Conservation (phyloP, 1,139 yeast species). For the Suhomyces bolitotheri region DNA sequence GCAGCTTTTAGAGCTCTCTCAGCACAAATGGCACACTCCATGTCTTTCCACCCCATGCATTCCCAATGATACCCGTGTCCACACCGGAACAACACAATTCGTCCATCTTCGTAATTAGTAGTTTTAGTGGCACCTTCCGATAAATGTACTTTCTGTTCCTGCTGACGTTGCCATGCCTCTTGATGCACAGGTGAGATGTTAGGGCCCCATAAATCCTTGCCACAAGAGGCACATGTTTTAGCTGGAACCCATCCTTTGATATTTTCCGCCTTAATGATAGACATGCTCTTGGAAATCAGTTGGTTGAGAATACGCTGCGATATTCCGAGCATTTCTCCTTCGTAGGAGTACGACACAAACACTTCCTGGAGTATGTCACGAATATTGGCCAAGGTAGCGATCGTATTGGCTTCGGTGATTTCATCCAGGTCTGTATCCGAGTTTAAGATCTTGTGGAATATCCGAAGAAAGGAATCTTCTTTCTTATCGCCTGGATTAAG, state of each 20-base stretch:
- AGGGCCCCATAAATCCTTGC: constrained; percentile 63
- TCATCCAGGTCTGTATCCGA: constrained; percentile 25
- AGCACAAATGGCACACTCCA: constrained; percentile 15
- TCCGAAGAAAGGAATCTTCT: constrained; percentile 45
- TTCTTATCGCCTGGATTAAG: constrained; percentile 25
- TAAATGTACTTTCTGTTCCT: constrained; percentile 15
- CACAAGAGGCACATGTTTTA: constrained; percentile 70
- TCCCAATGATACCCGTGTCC: constrained; percentile 67
- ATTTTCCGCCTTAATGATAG: constrained; percentile 38
- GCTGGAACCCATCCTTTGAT: constrained; percentile 60
- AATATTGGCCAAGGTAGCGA: constrained; percentile 58
- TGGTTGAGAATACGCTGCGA: constrained; percentile 55
- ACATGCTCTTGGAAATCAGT: constrained; percentile 51
- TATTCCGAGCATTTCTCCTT: constrained; percentile 55
- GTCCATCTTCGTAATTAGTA: constrained; percentile 12
- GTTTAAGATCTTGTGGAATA: constrained; percentile 53
- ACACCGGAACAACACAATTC: constrained; percentile 39
- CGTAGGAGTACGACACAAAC: constrained; percentile 64
- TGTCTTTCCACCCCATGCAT: constrained; percentile 43
- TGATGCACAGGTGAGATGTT: constrained; percentile 45
- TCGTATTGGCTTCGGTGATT: constrained; percentile 16
- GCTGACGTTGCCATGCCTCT: constrained; percentile 51
- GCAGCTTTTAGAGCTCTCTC: neutral
- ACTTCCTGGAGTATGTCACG: constrained; percentile 61
- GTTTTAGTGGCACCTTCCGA: constrained; percentile 7